phyloP scores from a whole-genome alignment of 139 green algal genomes.

The Closterium sp. region DNA sequence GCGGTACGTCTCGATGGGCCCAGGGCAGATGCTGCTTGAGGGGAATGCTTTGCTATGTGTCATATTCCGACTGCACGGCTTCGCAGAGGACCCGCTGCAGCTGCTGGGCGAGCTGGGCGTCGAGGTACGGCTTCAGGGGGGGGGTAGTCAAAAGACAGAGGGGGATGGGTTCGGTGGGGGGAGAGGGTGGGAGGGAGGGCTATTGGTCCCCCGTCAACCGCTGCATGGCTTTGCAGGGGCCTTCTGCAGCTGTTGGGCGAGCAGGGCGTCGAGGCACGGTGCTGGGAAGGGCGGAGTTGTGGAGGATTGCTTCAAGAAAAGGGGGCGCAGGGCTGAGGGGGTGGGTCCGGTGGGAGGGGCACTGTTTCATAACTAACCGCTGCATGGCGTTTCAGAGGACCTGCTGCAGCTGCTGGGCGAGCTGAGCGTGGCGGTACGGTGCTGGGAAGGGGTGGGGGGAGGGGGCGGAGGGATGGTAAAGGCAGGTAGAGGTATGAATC shows the following conservation, averaged over 20 bases:
- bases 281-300: too few relatives aligned
- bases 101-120: slow-evolving; percentile 29
- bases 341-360: too few relatives aligned
- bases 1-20: not conserved
- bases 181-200: not conserved
- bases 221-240: too few relatives aligned
- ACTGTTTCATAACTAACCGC: too few relatives aligned
- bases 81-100: slow-evolving; percentile 37
- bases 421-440: not conserved
- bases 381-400: slow-evolving; percentile 18
- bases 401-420: slow-evolving; percentile 18
- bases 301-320: too few relatives aligned
- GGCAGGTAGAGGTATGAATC: not conserved
- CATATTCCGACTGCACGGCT: slow-evolving; percentile 25
- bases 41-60: too few relatives aligned
- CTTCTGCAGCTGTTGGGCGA: not conserved
- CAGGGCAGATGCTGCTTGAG: too few relatives aligned
- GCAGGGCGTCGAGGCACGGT: too few relatives aligned
- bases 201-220: too few relatives aligned
- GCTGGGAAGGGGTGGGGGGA: too few relatives aligned
- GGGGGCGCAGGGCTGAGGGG: too few relatives aligned
- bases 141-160: not conserved
- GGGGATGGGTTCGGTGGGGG: not conserved
- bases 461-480: too few relatives aligned
- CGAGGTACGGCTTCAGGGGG: not conserved